phyloP scores from a whole-genome alignment of 805 yeast species.

The Pichia pseudocactophila region DNA sequence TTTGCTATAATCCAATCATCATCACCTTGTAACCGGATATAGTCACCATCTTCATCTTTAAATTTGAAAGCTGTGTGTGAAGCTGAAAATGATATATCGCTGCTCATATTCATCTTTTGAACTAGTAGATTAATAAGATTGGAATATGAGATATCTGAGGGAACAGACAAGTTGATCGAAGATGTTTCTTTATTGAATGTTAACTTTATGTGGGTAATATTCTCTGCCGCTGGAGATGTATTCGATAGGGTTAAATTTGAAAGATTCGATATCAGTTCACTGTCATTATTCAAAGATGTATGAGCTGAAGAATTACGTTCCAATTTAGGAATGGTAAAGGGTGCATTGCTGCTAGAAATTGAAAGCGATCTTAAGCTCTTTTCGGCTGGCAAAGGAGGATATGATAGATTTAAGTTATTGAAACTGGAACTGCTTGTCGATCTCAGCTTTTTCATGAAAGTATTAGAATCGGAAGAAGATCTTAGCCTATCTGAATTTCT shows the following conservation, averaged over 20 bases:
- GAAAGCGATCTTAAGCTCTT: constrained; percentile 28
- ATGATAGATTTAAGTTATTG: constrained; percentile 10
- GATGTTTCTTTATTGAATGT: constrained; percentile 34
- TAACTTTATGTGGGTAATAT: constrained; percentile 22
- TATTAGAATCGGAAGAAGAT: constrained; percentile 20
- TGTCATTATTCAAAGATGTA: constrained; percentile 4
- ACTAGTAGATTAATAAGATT: constrained; percentile 35
- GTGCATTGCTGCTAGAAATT: constrained; percentile 8
- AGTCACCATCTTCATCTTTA: constrained; percentile 93
- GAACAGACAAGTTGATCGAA: constrained; percentile 59
- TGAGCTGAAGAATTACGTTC: constrained; percentile 9
- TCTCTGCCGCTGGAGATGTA: constrained; percentile 1
- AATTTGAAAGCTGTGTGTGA: constrained; percentile 34
- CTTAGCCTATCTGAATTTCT: constrained; percentile 16
- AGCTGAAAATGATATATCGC: constrained; percentile 28
- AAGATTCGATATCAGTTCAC: constrained; percentile 12
- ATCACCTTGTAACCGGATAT: constrained; percentile 71
- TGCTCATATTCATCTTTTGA: constrained; percentile 46
- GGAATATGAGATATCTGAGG: constrained; percentile 21
- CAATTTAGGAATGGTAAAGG: not conserved
- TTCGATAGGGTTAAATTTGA: constrained; percentile 13
- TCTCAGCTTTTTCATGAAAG: constrained; percentile 21
- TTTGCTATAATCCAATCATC: constrained; percentile 86
- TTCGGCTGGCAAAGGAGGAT: constrained; percentile 23
- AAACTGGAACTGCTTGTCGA: constrained; percentile 21